Conservation (phyloP, 2,329 filamentous ascomycete species). For the Cercospora brassicicola region DNA sequence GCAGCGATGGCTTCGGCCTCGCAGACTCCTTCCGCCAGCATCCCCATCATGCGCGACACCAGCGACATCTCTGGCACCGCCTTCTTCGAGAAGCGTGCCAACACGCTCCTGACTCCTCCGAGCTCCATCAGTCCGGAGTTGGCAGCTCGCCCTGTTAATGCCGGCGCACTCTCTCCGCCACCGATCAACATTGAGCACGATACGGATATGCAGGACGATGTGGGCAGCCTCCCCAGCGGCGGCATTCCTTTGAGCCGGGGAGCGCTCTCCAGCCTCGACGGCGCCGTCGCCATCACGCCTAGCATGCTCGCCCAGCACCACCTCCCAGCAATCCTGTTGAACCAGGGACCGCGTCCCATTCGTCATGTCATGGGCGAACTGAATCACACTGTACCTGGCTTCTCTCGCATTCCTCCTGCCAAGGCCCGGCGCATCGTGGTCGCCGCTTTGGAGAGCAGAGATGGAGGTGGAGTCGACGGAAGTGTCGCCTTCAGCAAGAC, state of each 20-base stretch:
- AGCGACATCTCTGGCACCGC: slow-evolving; percentile 31
- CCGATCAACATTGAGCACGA: slow-evolving; percentile 72
- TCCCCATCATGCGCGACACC: slow-evolving; percentile 31
- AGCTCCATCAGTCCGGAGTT: slow-evolving; percentile 91
- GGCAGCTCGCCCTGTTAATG: slow-evolving; percentile 75
- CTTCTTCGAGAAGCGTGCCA: slow-evolving; percentile 34
- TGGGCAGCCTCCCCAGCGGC: slow-evolving; percentile 37
- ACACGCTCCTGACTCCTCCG: slow-evolving; percentile 79
- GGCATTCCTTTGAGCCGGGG: slow-evolving; percentile 49
- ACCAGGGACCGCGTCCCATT: slow-evolving; percentile 88
- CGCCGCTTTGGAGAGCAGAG: slow-evolving; percentile 81
- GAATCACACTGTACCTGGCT: slow-evolving; percentile 89
- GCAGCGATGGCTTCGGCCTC: slow-evolving; percentile 39
- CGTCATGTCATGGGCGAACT: slow-evolving; percentile 93
- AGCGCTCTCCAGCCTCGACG: slow-evolving; percentile 62
- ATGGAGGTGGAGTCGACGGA: slow-evolving; percentile 60
- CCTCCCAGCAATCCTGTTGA: slow-evolving; percentile 83
- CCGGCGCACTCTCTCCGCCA: slow-evolving; percentile 47
- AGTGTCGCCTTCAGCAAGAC: slow-evolving; percentile 91
- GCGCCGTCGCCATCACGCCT: slow-evolving; percentile 79
- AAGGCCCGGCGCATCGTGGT: slow-evolving; percentile 91
- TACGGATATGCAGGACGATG: slow-evolving; percentile 66
- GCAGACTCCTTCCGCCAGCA: slow-evolving; percentile 35
- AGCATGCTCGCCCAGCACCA: slow-evolving; percentile 84
- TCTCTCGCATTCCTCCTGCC: slow-evolving; percentile 80